Conservation (phyloP, 2,329 filamentous ascomycete genomes). For the Ophiostoma novo-ulmi region DNA sequence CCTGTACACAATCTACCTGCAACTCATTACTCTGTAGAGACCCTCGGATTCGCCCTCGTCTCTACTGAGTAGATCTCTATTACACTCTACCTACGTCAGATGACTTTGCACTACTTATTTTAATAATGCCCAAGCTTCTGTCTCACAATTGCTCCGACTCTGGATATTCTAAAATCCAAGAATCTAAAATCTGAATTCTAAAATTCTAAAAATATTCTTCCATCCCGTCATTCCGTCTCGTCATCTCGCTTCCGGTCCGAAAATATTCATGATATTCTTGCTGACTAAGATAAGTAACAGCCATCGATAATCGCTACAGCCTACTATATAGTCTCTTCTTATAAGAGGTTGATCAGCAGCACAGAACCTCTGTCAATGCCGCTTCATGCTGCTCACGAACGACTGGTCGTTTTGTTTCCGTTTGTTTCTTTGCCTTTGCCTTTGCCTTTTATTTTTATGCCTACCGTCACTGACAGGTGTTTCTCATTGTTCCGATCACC, state of each 20-base stretch:
- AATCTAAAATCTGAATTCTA: too few relatives aligned
- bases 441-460: not conserved
- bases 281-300: not conserved
- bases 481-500: conserved; percentile 11
- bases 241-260: too few relatives aligned
- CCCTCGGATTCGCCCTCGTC: too few relatives aligned
- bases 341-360: not conserved
- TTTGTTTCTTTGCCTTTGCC: not conserved
- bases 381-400: not conserved
- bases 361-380: not conserved
- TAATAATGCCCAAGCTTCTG: not conserved
- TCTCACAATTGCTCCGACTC: conserved; percentile 8
- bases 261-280: too few relatives aligned
- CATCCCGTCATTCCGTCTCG: not conserved
- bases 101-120: not conserved
- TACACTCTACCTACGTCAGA: not conserved
- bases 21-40: too few relatives aligned
- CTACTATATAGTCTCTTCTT: not conserved
- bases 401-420: not conserved
- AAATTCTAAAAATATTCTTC: not conserved
- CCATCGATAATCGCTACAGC: not conserved
- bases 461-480: not conserved
- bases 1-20: too few relatives aligned
- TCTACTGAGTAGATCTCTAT: too few relatives aligned
- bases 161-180: not conserved